Evolutionary conservation across 2,329 filamentous ascomycete genomes (phyloP), one percentile per base, ranked within the genome.

Genomic region (Pseudocercospora eumusae): DNA sequence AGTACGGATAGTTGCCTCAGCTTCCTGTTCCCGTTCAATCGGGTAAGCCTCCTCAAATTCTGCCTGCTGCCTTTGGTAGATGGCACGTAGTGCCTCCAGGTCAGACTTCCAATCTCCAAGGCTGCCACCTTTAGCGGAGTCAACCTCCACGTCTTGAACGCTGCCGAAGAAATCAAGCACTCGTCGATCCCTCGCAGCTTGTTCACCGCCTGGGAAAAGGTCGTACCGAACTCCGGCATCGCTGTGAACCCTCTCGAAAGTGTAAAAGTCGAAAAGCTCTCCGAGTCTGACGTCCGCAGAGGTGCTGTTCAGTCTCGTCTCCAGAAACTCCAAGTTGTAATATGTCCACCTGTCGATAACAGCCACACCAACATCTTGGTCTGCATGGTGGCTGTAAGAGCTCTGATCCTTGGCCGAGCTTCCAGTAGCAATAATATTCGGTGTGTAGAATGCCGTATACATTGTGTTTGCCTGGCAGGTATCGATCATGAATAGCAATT

Each of bases 381-480:
- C 95, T 60, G 95, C 95, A 76, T 99, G 95, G 79, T 99, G 95
- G 1, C 91, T 96, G 78, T 99, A 99, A 0, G 91, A 96, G 4
- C 92, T 96, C 77, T 99, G 91, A 74, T 98, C 93, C 64, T 98
- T 88, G 75, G 95, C 92, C 2, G 91, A 96, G 31, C 91, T 96
- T n/a, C 95, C 95, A 0, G 96, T 99, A 0, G 95, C 95, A 72
- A 99, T 92, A 71, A 99, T 97, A 73, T 98, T 98, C 53, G 93
- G 93, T 4, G 92, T 96, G 81, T 99, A 99, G 73, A 99, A 91
- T 71, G 96, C 93, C 75, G 88, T 93, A 80, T 96, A 99, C 92
- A 99, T 97, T 31, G 95, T 99, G 77, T 99, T 99, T 59, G 95
- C 95, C 80, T 99, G 95, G 80, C 95, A 99, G 0, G 95, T 99